Percentiles rank a stretch among this genome's conserved stretches.
Conservation (phyloP, 176 grass and related monocot species). For the Hordeum marinum region DNA sequence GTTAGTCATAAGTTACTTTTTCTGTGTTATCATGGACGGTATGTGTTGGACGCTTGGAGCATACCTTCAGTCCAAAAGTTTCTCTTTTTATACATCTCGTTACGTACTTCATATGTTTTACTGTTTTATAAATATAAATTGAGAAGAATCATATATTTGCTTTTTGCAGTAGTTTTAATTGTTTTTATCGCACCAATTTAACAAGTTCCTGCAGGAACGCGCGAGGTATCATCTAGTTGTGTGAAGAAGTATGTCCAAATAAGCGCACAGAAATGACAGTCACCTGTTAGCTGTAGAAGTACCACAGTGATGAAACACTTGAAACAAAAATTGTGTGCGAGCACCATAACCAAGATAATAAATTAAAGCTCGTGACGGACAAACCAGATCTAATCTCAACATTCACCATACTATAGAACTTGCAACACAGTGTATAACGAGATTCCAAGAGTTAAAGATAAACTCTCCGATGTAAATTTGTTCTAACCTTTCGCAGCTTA, state of each 20-base stretch:
- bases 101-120: background rate
- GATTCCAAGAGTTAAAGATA: background rate
- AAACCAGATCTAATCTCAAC: background rate
- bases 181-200: background rate
- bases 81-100: background rate
- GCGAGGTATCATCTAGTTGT: background rate
- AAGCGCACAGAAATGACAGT: constrained; percentile 3
- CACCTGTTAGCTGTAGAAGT: background rate
- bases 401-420: constrained; percentile 7
- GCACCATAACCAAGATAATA: background rate
- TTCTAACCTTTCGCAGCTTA: constrained; percentile 86
- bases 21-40: background rate
- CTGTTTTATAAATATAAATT: background rate
- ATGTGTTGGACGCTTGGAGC: background rate
- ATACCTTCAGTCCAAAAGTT: background rate
- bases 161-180: background rate
- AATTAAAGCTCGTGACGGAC: background rate
- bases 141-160: background rate
- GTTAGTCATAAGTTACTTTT: background rate
- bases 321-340: background rate
- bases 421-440: background rate
- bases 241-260: constrained; percentile 4
- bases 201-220: background rate
- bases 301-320: background rate
- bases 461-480: constrained; percentile 7